Evolutionary conservation across 2,329 filamentous ascomycete genomes (phyloP).

Genomic region (Pseudocercospora ulei): DNA sequence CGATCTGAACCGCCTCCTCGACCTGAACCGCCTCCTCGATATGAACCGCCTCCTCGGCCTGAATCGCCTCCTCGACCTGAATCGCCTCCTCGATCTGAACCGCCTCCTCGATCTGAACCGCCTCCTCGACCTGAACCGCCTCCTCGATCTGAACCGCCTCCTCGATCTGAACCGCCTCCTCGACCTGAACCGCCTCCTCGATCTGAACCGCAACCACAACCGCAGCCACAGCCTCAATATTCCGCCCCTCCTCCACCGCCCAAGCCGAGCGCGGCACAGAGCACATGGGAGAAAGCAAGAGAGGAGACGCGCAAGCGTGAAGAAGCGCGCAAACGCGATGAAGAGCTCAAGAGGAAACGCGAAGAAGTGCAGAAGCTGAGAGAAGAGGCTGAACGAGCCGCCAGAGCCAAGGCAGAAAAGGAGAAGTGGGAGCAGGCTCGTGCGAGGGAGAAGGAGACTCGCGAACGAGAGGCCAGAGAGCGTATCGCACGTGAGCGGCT

Average conservation of each 20-base stretch:
- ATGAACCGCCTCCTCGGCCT: conserved; percentile 19
- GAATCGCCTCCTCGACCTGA: conserved; percentile 12
- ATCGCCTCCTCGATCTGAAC: too few relatives aligned
- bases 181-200: conserved; percentile 17
- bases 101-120: conserved; percentile 15
- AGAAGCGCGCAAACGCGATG: conserved; percentile 51
- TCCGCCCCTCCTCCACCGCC: conserved; percentile 15
- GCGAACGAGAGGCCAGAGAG: conserved; percentile 43
- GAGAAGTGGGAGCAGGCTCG: conserved; percentile 45
- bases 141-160: conserved; percentile 19
- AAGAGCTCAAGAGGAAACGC: conserved; percentile 50
- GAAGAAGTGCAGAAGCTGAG: conserved; percentile 48
- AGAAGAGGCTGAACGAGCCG: conserved; percentile 42
- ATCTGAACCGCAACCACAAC: conserved; percentile 20
- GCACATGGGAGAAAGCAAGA: conserved; percentile 56
- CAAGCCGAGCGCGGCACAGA: conserved; percentile 24
- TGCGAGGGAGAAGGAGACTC: conserved; percentile 42
- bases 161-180: conserved; percentile 13
- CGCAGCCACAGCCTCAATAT: conserved; percentile 21
- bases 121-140: conserved; percentile 15
- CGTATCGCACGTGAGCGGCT: conserved; percentile 37
- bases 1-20: too few relatives aligned
- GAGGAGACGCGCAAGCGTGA: conserved; percentile 57
- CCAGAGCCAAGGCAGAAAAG: conserved; percentile 43
- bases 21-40: too few relatives aligned